Percentiles rank a stretch among this genome's conserved stretches.
These are phyloP conservation scores for Helianthus tuberosus DNA, from an alignment of 129 eudicot species.

Conservation along the genomic window DNA sequence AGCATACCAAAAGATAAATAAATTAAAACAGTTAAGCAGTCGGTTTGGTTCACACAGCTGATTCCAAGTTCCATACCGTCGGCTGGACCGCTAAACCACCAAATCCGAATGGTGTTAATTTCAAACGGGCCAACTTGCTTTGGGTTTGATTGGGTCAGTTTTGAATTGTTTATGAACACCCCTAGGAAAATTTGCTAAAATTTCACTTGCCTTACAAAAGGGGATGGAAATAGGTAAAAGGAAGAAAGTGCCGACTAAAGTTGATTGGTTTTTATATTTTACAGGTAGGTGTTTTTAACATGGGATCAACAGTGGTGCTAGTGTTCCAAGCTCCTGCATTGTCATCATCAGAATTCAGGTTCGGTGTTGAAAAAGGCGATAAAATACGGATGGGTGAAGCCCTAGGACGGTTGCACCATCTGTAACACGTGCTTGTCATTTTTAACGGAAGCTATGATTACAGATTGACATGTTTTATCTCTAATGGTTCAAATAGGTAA, in stretches of 20 bases:
- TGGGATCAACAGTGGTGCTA: conserved; percentile 96
- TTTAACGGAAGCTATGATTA: background rate
- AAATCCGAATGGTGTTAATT: background rate
- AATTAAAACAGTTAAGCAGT: background rate
- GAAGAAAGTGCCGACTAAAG: no score
- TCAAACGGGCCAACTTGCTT: background rate
- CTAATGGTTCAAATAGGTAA: no score
- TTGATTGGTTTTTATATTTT: background rate
- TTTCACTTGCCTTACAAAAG: background rate
- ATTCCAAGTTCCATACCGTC: background rate
- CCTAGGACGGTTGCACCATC: conserved; percentile 65
- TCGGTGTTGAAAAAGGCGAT: conserved; percentile 77
- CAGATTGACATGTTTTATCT: no score
- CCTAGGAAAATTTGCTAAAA: background rate
- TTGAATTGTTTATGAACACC: background rate
- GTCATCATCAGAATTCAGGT: conserved; percentile 60
- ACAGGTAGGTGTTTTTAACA: conserved; percentile 93
- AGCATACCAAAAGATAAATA: background rate
- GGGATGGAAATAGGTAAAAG: no score
- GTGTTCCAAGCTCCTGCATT: conserved; percentile 83
- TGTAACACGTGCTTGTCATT: conserved; percentile 17
- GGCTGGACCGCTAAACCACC: background rate
- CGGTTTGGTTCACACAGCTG: background rate
- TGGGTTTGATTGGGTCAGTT: background rate
- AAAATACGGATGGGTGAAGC: conserved; percentile 89